Percentiles rank a stretch among this genome's conserved stretches.
Evolutionary conservation across 2,329 filamentous ascomycete genomes (phyloP).

Genomic region (Neonectria magnoliae): DNA sequence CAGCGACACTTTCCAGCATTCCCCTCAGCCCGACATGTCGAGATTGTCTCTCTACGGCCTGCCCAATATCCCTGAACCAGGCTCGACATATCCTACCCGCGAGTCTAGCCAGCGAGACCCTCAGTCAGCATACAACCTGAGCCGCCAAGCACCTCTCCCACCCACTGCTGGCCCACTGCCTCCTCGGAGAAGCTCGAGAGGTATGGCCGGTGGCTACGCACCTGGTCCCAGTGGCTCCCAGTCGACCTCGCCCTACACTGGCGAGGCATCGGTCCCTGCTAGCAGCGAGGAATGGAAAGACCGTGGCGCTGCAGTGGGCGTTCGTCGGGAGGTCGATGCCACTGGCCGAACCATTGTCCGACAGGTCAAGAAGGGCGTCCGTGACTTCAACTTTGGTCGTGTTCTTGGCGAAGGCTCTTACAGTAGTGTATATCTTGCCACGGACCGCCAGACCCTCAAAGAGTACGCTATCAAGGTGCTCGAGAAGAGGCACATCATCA

Average conservation of each 20-base stretch:
- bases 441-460: constrained; percentile 91
- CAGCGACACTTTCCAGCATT: constrained; percentile 27
- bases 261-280: constrained; percentile 55
- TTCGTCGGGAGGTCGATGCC: constrained; percentile 84
- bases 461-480: constrained; percentile 99
- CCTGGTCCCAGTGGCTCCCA: constrained; percentile 42
- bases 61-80: constrained; percentile 69
- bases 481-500: constrained; percentile 99
- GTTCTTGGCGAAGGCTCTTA: constrained; percentile 96
- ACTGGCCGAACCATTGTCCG: constrained; percentile 84
- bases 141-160: constrained; percentile 61
- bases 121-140: constrained; percentile 69
- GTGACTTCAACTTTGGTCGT: constrained; percentile 93
- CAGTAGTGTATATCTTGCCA: constrained; percentile 93
- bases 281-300: constrained; percentile 97
- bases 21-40: constrained; percentile 33
- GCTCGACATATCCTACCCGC: constrained; percentile 62
- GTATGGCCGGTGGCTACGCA: constrained; percentile 68
- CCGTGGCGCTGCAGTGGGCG: constrained; percentile 85
- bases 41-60: constrained; percentile 64
- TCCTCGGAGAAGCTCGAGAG: constrained; percentile 79
- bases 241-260: constrained; percentile 45
- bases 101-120: constrained; percentile 74
- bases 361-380: constrained; percentile 94
- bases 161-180: constrained; percentile 70